Evolutionary conservation across 805 yeast genomes (phyloP), one percentile per base, ranked within the genome.

Genomic region (Wickerhamomyces rabaulensis): DNA sequence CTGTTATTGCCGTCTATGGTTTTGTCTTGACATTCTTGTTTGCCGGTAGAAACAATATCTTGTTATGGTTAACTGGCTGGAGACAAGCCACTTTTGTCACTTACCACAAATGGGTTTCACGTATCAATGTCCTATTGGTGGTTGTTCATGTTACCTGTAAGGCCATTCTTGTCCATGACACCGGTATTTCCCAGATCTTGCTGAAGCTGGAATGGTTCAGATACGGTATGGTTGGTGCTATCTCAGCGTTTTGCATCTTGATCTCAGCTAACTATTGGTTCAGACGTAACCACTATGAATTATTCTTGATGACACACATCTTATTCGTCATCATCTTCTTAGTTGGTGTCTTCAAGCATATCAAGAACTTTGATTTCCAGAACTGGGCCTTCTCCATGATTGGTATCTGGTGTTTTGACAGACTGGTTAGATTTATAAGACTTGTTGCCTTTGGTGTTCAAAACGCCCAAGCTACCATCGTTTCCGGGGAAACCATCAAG

Each of bases 31-130:
- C 79, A 23, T 71, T 80, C 44, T 61, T 84, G 40, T 80, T 86
- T 57, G 83, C 87, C 7, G 85, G 88, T 13, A 69, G 94, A 55
- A 87, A 84, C 64, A 87, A 83, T 62, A 71, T 87, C 41, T 64
- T 86, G 50, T 73, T 76, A 50, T 69, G 66, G 64, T 45, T 81
- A 12, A 79, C 91, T 0, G 87, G 88, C 9, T 75, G 88, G 76
- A 69, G 79, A 6, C 82, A 77, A 52, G 70, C 82, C 16, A 74
- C 84, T 3, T 84, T 85, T 64, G 69, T 81, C 51, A 65, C 73
- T 29, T 76, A 78, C 58, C 96, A 88, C 65, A 81, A 77, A 61
- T 82, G 82, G 80, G 58, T 72, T 27, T 78, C 80, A 6, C 64
- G 84, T 50, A 54, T 73, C 67, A 36, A 63, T 68, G 46, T 72